A percentile compares a stretch with the other conserved stretches of the same genome.
phyloP scores from a whole-genome alignment of 2,329 filamentous ascomycete species.

The Fusarium falciforme region DNA sequence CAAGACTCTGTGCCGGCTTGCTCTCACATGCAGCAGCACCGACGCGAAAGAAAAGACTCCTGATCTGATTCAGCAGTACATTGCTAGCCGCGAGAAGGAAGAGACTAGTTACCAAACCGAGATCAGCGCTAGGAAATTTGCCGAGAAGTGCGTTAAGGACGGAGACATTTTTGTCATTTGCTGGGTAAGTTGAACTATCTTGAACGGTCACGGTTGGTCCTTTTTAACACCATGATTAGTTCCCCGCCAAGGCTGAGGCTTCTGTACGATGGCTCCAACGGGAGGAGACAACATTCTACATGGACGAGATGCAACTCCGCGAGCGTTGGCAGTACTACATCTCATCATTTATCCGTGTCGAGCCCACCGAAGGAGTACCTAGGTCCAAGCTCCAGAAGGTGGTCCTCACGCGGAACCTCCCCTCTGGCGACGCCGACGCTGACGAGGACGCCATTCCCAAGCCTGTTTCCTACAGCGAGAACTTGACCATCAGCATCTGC shows the following conservation, averaged over 20 bases:
- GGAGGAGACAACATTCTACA: conserved; percentile 83
- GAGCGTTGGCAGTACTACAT: conserved; percentile 96
- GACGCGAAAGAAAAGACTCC: conserved; percentile 94
- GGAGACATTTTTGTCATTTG: conserved; percentile 90
- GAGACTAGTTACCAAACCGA: conserved; percentile 91
- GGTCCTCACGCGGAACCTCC: conserved; percentile 78
- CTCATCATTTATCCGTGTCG: conserved; percentile 87
- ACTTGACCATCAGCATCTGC: conserved; percentile 78
- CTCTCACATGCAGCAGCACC: conserved; percentile 82
- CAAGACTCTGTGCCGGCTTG: conserved; percentile 82
- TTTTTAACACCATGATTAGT: conserved; percentile 61
- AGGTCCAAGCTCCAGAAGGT: conserved; percentile 74
- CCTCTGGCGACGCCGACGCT: conserved; percentile 69
- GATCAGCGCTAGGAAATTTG: conserved; percentile 89
- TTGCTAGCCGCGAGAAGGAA: conserved; percentile 81
- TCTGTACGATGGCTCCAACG: conserved; percentile 77
- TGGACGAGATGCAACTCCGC: conserved; percentile 86
- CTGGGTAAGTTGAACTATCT: conserved; percentile 75
- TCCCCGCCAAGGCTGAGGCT: conserved; percentile 74
- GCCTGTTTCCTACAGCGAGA: conserved; percentile 72
- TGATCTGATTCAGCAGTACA: conserved; percentile 89
- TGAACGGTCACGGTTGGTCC: background rate
- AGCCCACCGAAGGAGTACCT: conserved; percentile 84
- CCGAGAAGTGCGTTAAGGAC: conserved; percentile 93
- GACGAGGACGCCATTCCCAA: conserved; percentile 73